phyloP scores from a whole-genome alignment of 768 basidiomycete species.

The Leccinum pellstonianum region DNA sequence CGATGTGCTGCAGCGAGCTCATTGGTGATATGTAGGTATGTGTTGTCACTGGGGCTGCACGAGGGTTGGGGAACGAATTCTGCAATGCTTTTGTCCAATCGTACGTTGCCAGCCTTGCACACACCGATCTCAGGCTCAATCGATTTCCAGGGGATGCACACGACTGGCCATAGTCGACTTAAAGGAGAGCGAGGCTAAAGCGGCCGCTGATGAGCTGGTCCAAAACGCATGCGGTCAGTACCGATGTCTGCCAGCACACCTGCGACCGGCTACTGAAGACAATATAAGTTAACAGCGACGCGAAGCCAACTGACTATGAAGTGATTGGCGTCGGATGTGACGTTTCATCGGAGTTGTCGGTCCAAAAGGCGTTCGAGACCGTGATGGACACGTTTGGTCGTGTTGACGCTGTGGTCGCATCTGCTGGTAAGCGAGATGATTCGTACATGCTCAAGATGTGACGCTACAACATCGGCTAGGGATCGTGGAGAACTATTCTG shows the following conservation, averaged over 20 bases:
- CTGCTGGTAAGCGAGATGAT: conserved; percentile 60
- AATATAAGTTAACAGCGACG: conserved; percentile 52
- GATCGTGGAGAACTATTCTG: conserved; percentile 85
- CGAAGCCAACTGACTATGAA: conserved; percentile 54
- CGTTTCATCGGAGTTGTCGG: conserved; percentile 78
- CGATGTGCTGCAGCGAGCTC: neutral
- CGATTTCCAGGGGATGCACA: conserved; percentile 65
- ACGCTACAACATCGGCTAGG: conserved; percentile 41
- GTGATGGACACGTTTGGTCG: conserved; percentile 66
- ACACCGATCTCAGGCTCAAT: conserved; percentile 3
- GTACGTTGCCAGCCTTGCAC: conserved; percentile 36
- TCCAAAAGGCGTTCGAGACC: conserved; percentile 67
- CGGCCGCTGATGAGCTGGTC: conserved; percentile 68
- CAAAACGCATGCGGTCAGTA: conserved; percentile 49
- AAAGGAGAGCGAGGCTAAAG: conserved; percentile 62
- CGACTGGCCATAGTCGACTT: conserved; percentile 81
- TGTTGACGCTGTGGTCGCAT: conserved; percentile 83
- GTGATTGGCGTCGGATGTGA: conserved; percentile 83
- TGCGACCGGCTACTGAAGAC: conserved; percentile 29
- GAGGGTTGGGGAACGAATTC: conserved; percentile 88
- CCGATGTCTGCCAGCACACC: conserved; percentile 19
- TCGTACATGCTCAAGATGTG: neutral
- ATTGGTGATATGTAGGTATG: conserved; percentile 57
- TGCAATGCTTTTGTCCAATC: conserved; percentile 88
- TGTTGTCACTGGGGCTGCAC: conserved; percentile 89